Evolutionary conservation across 2,329 filamentous ascomycete species (phyloP), one percentile per base, ranked within the genome.

Genomic region (Sclerotinia nivalis): DNA sequence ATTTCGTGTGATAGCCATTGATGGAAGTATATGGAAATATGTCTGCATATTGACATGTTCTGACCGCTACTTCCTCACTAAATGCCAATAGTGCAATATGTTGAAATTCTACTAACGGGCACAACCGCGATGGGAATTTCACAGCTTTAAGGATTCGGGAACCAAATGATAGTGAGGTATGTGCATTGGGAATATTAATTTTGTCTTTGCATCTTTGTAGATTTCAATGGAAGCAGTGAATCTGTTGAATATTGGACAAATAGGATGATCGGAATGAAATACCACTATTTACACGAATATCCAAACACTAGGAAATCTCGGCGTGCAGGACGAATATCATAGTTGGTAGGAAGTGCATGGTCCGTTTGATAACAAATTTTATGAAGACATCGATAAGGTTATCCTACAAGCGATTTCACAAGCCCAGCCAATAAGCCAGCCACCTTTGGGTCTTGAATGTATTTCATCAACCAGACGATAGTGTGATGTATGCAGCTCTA

Each of bases 21-120:
- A 12, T 43, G 13, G 40, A 43, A 13, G 40, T 12, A 43, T 18
- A 56, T 56, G 54, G 54, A 34, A 56, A 34, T 34, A 55, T 22
- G 20, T 34, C 31, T 56, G 54, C 54, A 34, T 56, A 18, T 13
- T 12, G 54, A 43, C 40, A 43, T 7, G 5, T 56, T 43, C 56
- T 59, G 56, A 59, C 56, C 56, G 56, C 56, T 59, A 43, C 37
- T 59, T 56, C 34, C 18, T 31, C n/a, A n/a, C 12, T 56, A 22
- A 43, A 43, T 56, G 22, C 20, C 7, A 22, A 22, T 37, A n/a
- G 40, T 59, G 18, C 25, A 20, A 59, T 6, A 20, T 12, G 15
- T 40, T 34, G 37, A 18, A 5, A 18, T 9, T 43, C 2, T 59
- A 25, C 37, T 28, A 59, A 43, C n/a, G 34, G n/a, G 31, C 22